phyloP scores from a whole-genome alignment of 1,139 yeast genomes.

The Pichia sp. region DNA sequence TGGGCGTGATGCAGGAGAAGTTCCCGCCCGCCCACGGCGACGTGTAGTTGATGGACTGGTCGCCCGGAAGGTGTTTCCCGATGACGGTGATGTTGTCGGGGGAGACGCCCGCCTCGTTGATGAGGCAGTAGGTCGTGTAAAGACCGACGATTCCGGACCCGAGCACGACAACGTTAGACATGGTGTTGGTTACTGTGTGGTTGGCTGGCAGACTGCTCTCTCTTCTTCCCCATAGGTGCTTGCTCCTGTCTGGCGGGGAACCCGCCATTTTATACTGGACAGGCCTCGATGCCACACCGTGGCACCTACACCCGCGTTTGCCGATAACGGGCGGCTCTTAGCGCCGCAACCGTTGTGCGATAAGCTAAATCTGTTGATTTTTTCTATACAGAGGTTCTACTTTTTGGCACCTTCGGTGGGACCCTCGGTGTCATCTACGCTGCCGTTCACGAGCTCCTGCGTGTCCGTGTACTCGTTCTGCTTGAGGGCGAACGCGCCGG shows the following conservation, averaged over 20 bases:
- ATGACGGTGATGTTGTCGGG: constrained; percentile 50
- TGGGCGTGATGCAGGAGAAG: constrained; percentile 62
- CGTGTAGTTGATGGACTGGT: constrained; percentile 62
- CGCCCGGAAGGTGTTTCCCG: constrained; percentile 70
- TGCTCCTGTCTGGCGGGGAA: neutral
- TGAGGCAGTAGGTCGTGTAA: constrained; percentile 53
- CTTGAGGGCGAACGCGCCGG: constrained; percentile 13
- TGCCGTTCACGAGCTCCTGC: constrained; percentile 14
- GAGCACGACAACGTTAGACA: constrained; percentile 25
- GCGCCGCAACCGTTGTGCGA: no score
- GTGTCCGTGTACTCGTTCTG: constrained; percentile 21
- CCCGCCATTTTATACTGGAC: no score
- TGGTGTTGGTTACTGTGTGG: neutral
- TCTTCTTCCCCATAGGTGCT: no score
- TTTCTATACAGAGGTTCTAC: neutral
- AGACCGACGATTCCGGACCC: constrained; percentile 67
- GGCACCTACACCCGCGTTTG: no score
- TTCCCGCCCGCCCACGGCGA: constrained; percentile 80
- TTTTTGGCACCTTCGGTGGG: neutral
- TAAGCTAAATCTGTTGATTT: no score
- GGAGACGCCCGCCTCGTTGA: constrained; percentile 39
- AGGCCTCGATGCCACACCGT: no score
- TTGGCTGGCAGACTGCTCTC: no score
- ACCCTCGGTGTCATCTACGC: neutral
- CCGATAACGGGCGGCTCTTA: no score